Conservation (phyloP, 129 eudicot genomes). For the Heracleum sosnowskyi region DNA sequence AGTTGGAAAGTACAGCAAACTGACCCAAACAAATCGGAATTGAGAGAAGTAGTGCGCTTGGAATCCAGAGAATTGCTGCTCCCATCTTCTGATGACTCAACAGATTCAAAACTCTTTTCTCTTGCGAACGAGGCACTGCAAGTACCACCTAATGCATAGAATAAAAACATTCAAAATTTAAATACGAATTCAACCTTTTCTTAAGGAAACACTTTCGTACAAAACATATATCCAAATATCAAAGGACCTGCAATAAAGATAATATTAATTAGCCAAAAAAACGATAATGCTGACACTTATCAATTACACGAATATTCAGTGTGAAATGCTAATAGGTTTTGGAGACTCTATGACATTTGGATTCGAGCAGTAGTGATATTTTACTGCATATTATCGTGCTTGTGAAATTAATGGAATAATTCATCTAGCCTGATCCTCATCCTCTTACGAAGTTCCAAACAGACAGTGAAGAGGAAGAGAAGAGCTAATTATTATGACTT, state of each 20-base stretch:
- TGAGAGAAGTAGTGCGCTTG: constrained; percentile 33
- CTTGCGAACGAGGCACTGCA: constrained; percentile 56
- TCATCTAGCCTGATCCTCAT: neutral
- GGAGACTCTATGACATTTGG: neutral
- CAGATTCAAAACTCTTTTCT: constrained; percentile 11
- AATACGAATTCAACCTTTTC: neutral
- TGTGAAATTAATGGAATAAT: neutral
- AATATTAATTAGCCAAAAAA: neutral
- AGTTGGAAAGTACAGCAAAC: constrained; percentile 51
- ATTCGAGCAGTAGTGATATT: neutral
- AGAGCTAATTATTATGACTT: neutral
- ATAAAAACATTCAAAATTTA: neutral
- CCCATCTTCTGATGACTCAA: constrained; percentile 12
- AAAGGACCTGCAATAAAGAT: neutral
- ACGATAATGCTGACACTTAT: neutral
- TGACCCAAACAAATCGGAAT: constrained; percentile 79
- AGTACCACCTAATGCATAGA: constrained; percentile 48
- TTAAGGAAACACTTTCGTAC: no score
- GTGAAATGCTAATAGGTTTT: neutral
- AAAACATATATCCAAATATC: neutral
- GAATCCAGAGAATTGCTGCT: constrained; percentile 10
- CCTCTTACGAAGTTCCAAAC: neutral
- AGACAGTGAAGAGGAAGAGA: neutral
- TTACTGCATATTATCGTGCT: neutral
- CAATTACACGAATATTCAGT: neutral